Conservation (phyloP, 1,139 yeast genomes). For the Blastobotrys raffinosifermentans region DNA sequence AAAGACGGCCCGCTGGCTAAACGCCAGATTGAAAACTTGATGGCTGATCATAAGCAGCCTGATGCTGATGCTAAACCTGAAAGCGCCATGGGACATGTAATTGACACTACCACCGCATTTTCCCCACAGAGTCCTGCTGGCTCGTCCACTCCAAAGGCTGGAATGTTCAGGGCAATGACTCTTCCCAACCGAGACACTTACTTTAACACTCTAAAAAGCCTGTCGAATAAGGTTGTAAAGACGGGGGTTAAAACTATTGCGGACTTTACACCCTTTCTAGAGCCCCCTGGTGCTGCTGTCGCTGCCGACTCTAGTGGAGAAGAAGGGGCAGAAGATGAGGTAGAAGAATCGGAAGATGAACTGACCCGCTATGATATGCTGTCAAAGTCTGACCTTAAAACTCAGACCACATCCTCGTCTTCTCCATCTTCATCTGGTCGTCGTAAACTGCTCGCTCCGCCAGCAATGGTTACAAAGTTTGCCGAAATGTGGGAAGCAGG, state of each 20-base stretch:
- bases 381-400: constrained; percentile 5
- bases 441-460: constrained; percentile 11
- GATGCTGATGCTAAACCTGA: constrained; percentile 7
- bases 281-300: too few species aligned
- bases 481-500: constrained; percentile 57
- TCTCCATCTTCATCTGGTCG: background rate
- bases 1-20: constrained; percentile 19
- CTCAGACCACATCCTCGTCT: background rate
- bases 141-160: background rate
- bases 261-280: background rate
- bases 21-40: constrained; percentile 13
- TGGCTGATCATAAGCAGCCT: constrained; percentile 10
- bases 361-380: constrained; percentile 10
- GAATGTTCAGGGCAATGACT: too few species aligned
- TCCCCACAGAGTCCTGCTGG: background rate
- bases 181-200: too few species aligned
- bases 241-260: background rate
- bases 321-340: background rate
- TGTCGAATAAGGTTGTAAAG: background rate
- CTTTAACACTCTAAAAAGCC: too few species aligned
- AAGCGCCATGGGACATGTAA: constrained; percentile 4
- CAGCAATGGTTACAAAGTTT: constrained; percentile 34
- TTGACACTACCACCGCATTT: constrained; percentile 3
- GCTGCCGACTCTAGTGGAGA: constrained; percentile 10
- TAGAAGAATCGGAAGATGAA: background rate